Evolutionary conservation across 345 rosid species (phyloP), one percentile per base, ranked within the genome.

Genomic region (Chamaenerion angustifolium): DNA sequence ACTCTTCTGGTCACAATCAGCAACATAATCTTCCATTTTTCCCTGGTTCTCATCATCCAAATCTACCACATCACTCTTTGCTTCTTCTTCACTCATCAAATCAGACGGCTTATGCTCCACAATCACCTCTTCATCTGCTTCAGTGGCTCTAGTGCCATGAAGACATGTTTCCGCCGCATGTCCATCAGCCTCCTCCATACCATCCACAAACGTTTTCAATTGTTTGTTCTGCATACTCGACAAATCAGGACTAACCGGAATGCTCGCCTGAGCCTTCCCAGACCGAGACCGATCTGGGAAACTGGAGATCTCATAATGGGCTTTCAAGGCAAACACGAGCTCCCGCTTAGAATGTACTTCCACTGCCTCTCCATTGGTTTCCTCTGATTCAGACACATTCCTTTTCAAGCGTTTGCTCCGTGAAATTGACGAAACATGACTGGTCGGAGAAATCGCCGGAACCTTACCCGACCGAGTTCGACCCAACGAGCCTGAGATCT

Each of bases 401-500:
- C 46, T 43, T 67, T 65, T 74, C 67, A 58, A 43, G 40, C 62
- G 76, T 69, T 65, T 76, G n/a, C 12, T 50, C 9, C 52, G 49
- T 11, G 43, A 42, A 13, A 13, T 47, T 51, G 51, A 43, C 3
- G 64, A 10, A 7, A 43, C 51, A 12, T 12, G 40, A 31, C 42
- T 49, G 12, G 14, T 54, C 0, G 46, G 49, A 41, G 17, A 53
- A 0, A 54, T 65, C 45, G 19, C 54, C 56, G 42, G 57, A 6
- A 16, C 61, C 59, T 54, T 70, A 52, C 75, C 68, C 23, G 82
- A 67, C 17, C 96, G 75, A 4, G 96, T 90, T 51, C 94, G 81
- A 8, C 96, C 96, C 54, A 86, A 18, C 6, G 74, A 67, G 65
- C 89, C 95, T 42, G 71, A 71, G 72, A 89, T 80, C 87, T 90